Conservation (phyloP, 2,329 filamentous ascomycete genomes). For the Penicillium sp. region DNA sequence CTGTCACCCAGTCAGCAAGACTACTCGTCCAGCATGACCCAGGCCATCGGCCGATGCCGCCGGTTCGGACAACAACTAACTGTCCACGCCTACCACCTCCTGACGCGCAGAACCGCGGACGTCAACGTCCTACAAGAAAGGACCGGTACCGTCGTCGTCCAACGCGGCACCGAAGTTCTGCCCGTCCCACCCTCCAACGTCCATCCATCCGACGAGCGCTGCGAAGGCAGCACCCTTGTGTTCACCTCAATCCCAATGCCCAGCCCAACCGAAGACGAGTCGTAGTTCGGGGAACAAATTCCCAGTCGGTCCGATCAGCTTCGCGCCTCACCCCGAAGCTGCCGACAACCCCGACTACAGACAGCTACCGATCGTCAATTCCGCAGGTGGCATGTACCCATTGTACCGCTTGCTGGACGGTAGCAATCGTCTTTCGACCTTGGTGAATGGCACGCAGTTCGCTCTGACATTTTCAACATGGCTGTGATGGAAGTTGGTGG, state of each 20-base stretch:
- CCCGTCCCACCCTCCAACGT: slow-evolving; percentile 12
- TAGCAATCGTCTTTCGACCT: background rate
- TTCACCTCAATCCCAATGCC: background rate
- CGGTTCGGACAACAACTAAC: slow-evolving; percentile 63
- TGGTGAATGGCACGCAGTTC: background rate
- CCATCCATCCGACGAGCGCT: slow-evolving; percentile 2
- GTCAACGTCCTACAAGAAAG: slow-evolving; percentile 49
- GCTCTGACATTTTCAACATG: background rate
- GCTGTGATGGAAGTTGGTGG: background rate
- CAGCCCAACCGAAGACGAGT: background rate
- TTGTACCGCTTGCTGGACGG: background rate
- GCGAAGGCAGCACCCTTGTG: background rate
- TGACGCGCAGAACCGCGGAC: slow-evolving; percentile 53
- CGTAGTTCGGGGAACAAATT: background rate
- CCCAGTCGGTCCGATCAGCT: background rate
- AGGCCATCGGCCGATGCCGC: slow-evolving; percentile 66
- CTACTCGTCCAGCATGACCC: slow-evolving; percentile 65
- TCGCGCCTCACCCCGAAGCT: background rate
- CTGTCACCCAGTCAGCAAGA: slow-evolving; percentile 57
- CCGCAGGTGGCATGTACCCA: background rate
- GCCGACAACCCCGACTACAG: background rate
- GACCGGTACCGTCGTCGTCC: slow-evolving; percentile 41
- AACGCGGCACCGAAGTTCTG: slow-evolving; percentile 30
- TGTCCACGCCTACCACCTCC: slow-evolving; percentile 64
- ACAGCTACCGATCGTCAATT: background rate